Evolutionary conservation across 129 eudicot genomes (phyloP).

Genomic region (Flaveria bidentis): DNA sequence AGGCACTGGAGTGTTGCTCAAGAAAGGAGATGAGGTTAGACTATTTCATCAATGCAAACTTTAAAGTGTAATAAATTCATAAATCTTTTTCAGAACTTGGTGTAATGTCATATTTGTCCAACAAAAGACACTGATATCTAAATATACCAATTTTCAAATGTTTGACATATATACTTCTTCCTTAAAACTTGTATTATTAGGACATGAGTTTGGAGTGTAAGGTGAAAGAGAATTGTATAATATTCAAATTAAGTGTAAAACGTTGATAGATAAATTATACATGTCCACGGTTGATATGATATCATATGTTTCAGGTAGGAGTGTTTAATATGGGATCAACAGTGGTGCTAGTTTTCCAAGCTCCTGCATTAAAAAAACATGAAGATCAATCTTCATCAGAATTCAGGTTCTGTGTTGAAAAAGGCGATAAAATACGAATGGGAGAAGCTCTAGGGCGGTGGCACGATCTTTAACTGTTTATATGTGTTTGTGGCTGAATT

Average conservation of each 20-base stretch:
- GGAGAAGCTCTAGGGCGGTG: slow-evolving; percentile 91
- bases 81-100: neutral
- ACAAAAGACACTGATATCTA: no score
- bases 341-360: slow-evolving; percentile 86
- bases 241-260: neutral
- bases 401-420: slow-evolving; percentile 69
- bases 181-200: no score
- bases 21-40: slow-evolving; percentile 92
- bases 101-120: no score
- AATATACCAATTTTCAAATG: neutral
- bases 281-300: slow-evolving; percentile 1
- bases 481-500: neutral
- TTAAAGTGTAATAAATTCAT: neutral
- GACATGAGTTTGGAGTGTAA: neutral
- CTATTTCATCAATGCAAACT: neutral
- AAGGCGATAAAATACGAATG: slow-evolving; percentile 77
- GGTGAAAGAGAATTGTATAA: neutral
- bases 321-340: slow-evolving; percentile 99
- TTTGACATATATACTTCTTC: no score
- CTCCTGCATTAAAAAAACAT: slow-evolving; percentile 49
- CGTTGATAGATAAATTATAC: neutral
- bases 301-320: slow-evolving; percentile 57
- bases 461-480: slow-evolving; percentile 33
- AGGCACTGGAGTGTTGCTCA: slow-evolving; percentile 61
- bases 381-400: slow-evolving; percentile 45